Base-by-base conservation (phyloP, 2,329 filamentous ascomycete genomes). In the Diaporthe ampelina region DNA sequence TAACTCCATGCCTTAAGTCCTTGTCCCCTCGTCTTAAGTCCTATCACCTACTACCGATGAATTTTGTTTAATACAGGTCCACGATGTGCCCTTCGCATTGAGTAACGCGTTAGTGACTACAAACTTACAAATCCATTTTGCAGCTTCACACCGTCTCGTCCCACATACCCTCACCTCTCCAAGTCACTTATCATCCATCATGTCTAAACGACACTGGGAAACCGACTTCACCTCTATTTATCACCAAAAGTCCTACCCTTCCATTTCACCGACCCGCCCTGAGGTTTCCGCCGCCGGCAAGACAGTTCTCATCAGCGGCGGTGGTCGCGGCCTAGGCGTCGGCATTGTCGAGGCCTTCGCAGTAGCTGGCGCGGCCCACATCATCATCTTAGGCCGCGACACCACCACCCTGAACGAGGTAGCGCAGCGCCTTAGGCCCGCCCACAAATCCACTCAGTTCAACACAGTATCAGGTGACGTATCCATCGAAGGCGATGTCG, bases 281-380 rank as follows among this genome's bases (percentile, higher is more conserved):
- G 73, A 79, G 29, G 78, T 84, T 3, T 79, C 74, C 0, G 76
- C 77, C 0, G 68, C 80, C 11, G 84, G 81, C 56, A 89, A 88
- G 76, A 88, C 85, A 0, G 80, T 86, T 37, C 83, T 83, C 56
- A 86, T 90, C 56, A 89, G 88, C 1, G 88, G 88, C 9, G 88
- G 85, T 52, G 87, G 83, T 11, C 85, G 87, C 17, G 87, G 88
- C 11, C 81, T 90, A 1, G 88, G 88, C 24, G 85, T 89, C 54
- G 85, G 84, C 24, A 82, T 89, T 17, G 85, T 88, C 4, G 81
- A 81, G 45, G 88, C 86, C 6, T 82, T 89, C 4, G 78, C 87
- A 50, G 86, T 88, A 76, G 85, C 86, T 21, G 86, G 87, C n/a
- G 87, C 86, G 7, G 86, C 88, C 1, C 86, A 85, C 65, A 83